Conservation (phyloP, 2,329 filamentous ascomycete species). For the Diaporthe citri region DNA sequence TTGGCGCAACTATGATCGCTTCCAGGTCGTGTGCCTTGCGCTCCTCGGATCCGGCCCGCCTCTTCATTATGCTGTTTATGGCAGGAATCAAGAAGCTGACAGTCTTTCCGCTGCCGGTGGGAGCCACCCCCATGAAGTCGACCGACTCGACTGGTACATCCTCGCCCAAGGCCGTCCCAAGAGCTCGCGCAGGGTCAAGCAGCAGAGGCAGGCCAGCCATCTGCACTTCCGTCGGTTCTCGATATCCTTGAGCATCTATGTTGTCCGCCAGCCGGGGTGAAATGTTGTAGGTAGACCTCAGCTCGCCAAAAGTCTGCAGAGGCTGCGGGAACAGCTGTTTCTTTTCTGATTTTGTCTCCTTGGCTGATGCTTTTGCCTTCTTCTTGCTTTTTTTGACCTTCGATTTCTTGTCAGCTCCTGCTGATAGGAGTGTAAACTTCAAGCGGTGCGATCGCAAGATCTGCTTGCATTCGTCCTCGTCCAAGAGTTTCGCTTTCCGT, state of each 20-base stretch:
- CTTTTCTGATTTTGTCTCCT: conserved; percentile 66
- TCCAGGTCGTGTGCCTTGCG: conserved; percentile 67
- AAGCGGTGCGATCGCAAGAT: conserved; percentile 84
- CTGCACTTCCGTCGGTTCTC: conserved; percentile 92
- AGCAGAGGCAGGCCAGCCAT: conserved; percentile 86
- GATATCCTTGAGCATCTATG: conserved; percentile 85
- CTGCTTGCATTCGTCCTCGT: conserved; percentile 79
- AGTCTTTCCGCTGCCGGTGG: conserved; percentile 97
- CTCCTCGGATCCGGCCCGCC: conserved; percentile 58
- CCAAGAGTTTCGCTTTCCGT: conserved; percentile 59
- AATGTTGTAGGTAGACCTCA: conserved; percentile 79
- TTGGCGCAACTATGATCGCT: conserved; percentile 81
- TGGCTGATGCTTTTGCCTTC: conserved; percentile 62
- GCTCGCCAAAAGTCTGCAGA: conserved; percentile 79
- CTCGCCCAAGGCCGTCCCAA: conserved; percentile 53
- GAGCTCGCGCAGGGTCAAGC: conserved; percentile 67
- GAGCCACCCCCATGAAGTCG: conserved; percentile 89
- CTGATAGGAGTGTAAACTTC: conserved; percentile 83
- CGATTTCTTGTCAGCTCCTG: conserved; percentile 61
- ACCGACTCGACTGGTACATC: conserved; percentile 57
- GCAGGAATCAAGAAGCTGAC: conserved; percentile 91
- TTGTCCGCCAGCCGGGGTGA: conserved; percentile 82
- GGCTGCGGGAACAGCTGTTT: conserved; percentile 82
- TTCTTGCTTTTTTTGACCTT: conserved; percentile 62
- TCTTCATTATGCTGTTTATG: conserved; percentile 79